Evolutionary conservation across 768 basidiomycete species (phyloP), one percentile per base, ranked within the genome.

Genomic region (Mycena chlorophos): DNA sequence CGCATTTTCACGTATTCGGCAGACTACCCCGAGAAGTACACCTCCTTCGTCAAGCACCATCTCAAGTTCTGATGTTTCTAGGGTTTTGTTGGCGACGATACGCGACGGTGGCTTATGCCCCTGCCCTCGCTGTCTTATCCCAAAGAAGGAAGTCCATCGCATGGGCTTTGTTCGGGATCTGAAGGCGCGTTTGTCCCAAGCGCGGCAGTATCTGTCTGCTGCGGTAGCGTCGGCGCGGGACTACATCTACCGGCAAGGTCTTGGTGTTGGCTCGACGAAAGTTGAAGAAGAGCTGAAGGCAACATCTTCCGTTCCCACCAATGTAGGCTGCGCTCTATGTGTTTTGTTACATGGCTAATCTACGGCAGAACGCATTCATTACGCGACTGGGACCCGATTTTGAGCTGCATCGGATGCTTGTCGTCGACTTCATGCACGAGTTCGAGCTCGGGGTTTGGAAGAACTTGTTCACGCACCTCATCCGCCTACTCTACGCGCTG

Each of bases 361-460:
- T 28, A 38, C 13, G 37, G 57, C 51, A 71, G 70, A 70, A 68
- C 60, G 62, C 67, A 0, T 69, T 71, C 23, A 54, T 61, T 22
- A 5, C 27, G 13, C 54, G 46, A 13, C 49, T 66, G n/a, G 16
- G 12, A 55, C 43, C 5, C 5, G 22, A 46, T 20, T 73, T 74
- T 46, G 53, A 67, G 22, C 46, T 69, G 0, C 66, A 62, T 22
- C 29, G 42, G 2, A 71, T 74, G 60, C 61, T 75, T 8, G 70
- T 67, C 1, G 66, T 71, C 6, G 73, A 78, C 55, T 55, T 71
- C 19, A 54, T 74, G 52, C 72, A 74, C 57, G 72, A 78, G 51
- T 68, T 76, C 61, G 75, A 77, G 47, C 63, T 74, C 0, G 76
- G 77, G 6, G 69, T 73, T 1, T 76, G 72, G 72, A 76, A 75